Conservation (phyloP, 352 stramenopile species). For the Globisporangium polare region DNA sequence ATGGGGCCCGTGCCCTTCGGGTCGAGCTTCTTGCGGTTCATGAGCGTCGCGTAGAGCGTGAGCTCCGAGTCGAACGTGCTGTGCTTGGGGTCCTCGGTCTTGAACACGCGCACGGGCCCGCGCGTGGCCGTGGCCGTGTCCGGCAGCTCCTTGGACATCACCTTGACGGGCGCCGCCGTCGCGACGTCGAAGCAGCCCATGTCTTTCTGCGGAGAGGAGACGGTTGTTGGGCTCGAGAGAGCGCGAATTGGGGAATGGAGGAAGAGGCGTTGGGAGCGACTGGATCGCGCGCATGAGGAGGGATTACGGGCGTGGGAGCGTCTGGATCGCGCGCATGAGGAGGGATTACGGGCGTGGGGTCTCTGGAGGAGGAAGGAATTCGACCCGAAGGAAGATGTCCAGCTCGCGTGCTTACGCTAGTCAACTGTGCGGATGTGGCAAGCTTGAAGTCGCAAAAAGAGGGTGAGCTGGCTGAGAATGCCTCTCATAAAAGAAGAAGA, state of each 20-base stretch:
- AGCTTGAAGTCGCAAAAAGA: background rate
- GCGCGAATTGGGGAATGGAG: slow-evolving; percentile 1
- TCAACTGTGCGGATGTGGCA: background rate
- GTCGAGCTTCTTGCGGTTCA: slow-evolving; percentile 34
- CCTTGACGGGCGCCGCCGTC: background rate
- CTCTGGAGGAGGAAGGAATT: background rate
- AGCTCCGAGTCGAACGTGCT: slow-evolving; percentile 28
- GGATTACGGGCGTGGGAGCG: background rate
- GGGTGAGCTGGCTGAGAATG: background rate
- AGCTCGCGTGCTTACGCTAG: background rate
- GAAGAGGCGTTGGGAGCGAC: too few relatives aligned
- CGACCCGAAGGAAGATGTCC: background rate
- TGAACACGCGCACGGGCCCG: slow-evolving; percentile 23
- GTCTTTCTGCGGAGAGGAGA: background rate
- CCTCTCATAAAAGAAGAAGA: too few relatives aligned
- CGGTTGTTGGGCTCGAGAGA: background rate
- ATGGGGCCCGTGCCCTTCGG: slow-evolving; percentile 43
- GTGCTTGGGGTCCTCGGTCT: slow-evolving; percentile 8
- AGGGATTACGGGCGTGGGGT: background rate
- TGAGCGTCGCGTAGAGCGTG: slow-evolving; percentile 56
- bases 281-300: background rate
- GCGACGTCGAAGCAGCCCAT: slow-evolving; percentile 10
- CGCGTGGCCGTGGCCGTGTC: slow-evolving; percentile 24
- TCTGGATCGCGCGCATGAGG: too few relatives aligned
- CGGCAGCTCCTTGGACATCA: slow-evolving; percentile 12